Evolutionary conservation across 1,284 basidiomycete species (phyloP), one percentile per base, ranked within the genome.

Genomic region (Trichosporon faecale): DNA sequence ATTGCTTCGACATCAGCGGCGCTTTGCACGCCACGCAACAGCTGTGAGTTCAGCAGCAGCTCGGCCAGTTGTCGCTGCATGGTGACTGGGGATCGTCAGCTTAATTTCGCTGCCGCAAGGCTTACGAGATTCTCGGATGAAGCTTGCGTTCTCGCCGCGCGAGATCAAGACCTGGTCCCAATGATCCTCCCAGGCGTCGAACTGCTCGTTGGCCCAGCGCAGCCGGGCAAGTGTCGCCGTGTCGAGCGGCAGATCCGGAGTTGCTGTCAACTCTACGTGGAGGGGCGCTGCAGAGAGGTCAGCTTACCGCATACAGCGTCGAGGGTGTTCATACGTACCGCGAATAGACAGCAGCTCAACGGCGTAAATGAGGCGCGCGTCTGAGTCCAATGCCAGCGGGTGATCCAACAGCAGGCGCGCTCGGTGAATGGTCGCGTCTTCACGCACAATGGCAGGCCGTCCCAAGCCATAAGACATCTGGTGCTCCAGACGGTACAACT

Each of bases 381-480:
- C 93, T 75, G 94, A 91, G 77, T 92, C 90, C 72, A 94, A 90
- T 12, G 91, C 87, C n/a, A 94, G 85, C 27, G 93, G 93, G 78
- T 94, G 93, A 71, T 89, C 88, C 31, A 95, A 84, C 18, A 94
- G 86, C 29, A 89, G 83, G 44, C 90, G 88, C 68, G 91, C 91
- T 66, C 91, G 88, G 77, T 86, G 87, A 71, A 94, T 92, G 68
- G 91, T 91, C 76, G 93, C 91, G 74, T 94, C 92, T 71, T 95
- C 91, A 78, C 91, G 91, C 37, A 95, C 85, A 68, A 95, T 91
- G 1, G 93, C 91, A 0, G 92, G 91, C 16, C 93, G 89, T 12
- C 93, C 93, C 11, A 91, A 93, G 9, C 93, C 93, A 75, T 94
- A 95, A 0, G 91, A 93, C 80, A 95, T 87, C 91, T 94, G 92